Percentiles rank a stretch among this genome's conserved stretches.
These are phyloP conservation scores for Magnusiomyces fungicola DNA, from an alignment of 1,139 yeast genomes.

Conservation along the genomic window DNA sequence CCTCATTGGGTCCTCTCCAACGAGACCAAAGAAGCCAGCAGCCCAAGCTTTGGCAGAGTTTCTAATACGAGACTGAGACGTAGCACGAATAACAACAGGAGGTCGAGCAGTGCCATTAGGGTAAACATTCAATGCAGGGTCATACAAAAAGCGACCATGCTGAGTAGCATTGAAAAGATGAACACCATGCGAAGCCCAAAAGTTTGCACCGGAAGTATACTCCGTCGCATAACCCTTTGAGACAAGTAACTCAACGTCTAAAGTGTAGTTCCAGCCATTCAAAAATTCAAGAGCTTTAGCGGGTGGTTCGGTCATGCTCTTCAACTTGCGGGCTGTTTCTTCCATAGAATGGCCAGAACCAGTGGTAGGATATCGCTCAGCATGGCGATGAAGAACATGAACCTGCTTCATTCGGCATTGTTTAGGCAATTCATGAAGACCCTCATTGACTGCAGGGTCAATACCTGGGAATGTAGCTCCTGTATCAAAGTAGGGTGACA, in stretches of 20 bases:
- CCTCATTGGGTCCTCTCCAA: slow-evolving; percentile 27
- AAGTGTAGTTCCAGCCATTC: slow-evolving; percentile 30
- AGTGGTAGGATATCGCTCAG: slow-evolving; percentile 37
- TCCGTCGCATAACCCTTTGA: slow-evolving; percentile 36
- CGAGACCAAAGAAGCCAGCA: slow-evolving; percentile 38
- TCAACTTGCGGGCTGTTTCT: slow-evolving; percentile 27
- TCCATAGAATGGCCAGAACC: slow-evolving; percentile 24
- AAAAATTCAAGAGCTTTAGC: slow-evolving; percentile 29
- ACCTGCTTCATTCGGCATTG: slow-evolving; percentile 31
- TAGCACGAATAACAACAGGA: slow-evolving; percentile 34
- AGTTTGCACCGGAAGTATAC: slow-evolving; percentile 33
- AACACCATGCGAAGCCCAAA: slow-evolving; percentile 39
- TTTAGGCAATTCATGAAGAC: slow-evolving; percentile 27
- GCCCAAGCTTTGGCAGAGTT: slow-evolving; percentile 41
- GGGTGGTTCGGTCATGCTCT: slow-evolving; percentile 27
- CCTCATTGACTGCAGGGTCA: slow-evolving; percentile 21
- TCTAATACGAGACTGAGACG: slow-evolving; percentile 35
- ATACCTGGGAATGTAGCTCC: slow-evolving; percentile 32
- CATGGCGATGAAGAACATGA: slow-evolving; percentile 39
- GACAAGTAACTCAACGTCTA: slow-evolving; percentile 33
- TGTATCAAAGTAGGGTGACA: slow-evolving; percentile 37
- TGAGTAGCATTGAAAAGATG: slow-evolving; percentile 30
- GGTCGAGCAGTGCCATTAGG: slow-evolving; percentile 31
- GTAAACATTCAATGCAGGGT: slow-evolving; percentile 25
- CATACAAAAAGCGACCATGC: slow-evolving; percentile 21